phyloP scores from a whole-genome alignment of 495 filamentous ascomycete genomes.

The Penicillium malachiteum region DNA sequence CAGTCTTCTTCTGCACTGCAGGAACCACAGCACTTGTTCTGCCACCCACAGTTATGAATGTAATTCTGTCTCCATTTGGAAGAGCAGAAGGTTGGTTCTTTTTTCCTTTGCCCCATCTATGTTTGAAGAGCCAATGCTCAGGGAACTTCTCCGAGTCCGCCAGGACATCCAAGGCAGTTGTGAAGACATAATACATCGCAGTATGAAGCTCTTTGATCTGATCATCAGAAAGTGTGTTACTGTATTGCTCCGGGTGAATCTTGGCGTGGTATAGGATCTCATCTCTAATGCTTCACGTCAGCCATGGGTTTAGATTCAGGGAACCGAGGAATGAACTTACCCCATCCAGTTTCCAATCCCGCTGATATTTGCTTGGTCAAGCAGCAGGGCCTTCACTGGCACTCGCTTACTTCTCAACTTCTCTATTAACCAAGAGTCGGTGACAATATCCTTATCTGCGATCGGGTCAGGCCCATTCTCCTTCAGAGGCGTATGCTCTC shows the following conservation, averaged over 20 bases:
- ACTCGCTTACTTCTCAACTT: conserved; percentile 74
- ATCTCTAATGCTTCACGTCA: conserved; percentile 51
- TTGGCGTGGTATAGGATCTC: conserved; percentile 85
- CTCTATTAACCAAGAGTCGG: conserved; percentile 63
- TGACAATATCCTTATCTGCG: conserved; percentile 73
- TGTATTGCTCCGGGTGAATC: conserved; percentile 90
- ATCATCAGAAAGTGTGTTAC: conserved; percentile 70
- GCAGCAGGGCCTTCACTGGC: conserved; percentile 79
- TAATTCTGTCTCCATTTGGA: conserved; percentile 81
- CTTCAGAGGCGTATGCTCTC: conserved; percentile 73
- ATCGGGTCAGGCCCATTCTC: conserved; percentile 95
- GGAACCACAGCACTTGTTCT: conserved; percentile 87
- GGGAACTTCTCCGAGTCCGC: conserved; percentile 84
- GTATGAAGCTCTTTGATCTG: conserved; percentile 71
- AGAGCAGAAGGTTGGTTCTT: conserved; percentile 64
- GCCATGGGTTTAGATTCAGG: not conserved
- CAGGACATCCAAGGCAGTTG: conserved; percentile 71
- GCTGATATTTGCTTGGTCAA: conserved; percentile 87
- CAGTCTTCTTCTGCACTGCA: conserved; percentile 80
- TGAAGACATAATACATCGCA: conserved; percentile 76
- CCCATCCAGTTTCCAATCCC: conserved; percentile 97
- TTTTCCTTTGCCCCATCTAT: conserved; percentile 89
- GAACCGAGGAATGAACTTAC: conserved; percentile 37
- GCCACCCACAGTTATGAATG: conserved; percentile 81
- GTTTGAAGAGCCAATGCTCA: conserved; percentile 85